These are phyloP conservation scores for Rauvolfia tetraphylla DNA, from an alignment of 257 asterid species.

Conservation along the genomic window DNA sequence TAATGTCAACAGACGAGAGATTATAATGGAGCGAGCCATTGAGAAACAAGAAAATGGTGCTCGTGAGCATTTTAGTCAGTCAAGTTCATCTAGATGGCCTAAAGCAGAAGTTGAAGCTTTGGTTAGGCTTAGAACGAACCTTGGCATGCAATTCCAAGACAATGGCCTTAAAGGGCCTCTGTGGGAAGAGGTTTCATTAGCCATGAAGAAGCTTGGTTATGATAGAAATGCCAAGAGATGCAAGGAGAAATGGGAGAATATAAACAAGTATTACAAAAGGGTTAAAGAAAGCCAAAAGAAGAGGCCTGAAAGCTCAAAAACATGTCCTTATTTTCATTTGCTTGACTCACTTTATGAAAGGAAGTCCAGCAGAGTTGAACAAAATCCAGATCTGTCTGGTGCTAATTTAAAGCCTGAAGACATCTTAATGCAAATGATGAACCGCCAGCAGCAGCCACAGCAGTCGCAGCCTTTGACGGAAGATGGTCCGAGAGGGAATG, in stretches of 20 bases:
- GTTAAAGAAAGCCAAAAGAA: slow-evolving; percentile 63
- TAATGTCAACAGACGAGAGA: slow-evolving; percentile 22
- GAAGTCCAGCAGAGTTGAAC: slow-evolving; percentile 36
- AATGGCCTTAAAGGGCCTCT: slow-evolving; percentile 61
- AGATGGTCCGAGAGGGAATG: slow-evolving; percentile 32
- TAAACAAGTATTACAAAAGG: slow-evolving; percentile 72
- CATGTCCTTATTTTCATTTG: slow-evolving; percentile 65
- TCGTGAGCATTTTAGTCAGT: slow-evolving; percentile 34
- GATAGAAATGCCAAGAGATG: slow-evolving; percentile 72
- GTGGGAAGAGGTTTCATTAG: slow-evolving; percentile 70
- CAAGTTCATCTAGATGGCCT: slow-evolving; percentile 72
- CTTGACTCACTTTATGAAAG: slow-evolving; percentile 60
- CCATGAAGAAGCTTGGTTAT: slow-evolving; percentile 67
- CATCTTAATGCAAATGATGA: slow-evolving; percentile 63
- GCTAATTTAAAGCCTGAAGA: slow-evolving; percentile 51
- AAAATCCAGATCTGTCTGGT: slow-evolving; percentile 31
- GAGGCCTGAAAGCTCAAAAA: slow-evolving; percentile 61
- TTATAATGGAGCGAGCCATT: slow-evolving; percentile 22
- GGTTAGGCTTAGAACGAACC: slow-evolving; percentile 54
- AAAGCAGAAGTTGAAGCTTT: slow-evolving; percentile 71
- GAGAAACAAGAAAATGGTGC: slow-evolving; percentile 36
- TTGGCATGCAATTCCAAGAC: slow-evolving; percentile 51
- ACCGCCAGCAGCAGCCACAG: slow-evolving; percentile 39
- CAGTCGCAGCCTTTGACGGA: slow-evolving; percentile 26
- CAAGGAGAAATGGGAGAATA: slow-evolving; percentile 88